Evolutionary conservation across 345 rosid species (phyloP).

Genomic region (Brassica rapa): DNA sequence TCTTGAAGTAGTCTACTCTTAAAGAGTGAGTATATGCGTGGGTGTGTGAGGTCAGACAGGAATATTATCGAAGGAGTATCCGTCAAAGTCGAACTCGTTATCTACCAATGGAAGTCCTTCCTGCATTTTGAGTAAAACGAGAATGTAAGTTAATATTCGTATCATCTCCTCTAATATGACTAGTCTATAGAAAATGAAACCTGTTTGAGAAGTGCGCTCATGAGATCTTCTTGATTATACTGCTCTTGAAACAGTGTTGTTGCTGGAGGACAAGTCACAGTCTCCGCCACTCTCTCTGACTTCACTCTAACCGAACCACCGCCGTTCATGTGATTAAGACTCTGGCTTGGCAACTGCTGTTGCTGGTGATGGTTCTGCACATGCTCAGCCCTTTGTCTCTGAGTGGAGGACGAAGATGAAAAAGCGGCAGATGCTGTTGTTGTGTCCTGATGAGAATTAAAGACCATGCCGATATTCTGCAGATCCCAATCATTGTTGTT

Average conservation of each 20-base stretch:
- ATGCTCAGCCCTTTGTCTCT: conserved; percentile 41
- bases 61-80: conserved; percentile 69
- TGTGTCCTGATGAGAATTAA: conserved; percentile 53
- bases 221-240: conserved; percentile 83
- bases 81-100: conserved; percentile 79
- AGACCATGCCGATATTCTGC: conserved; percentile 58
- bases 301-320: conserved; percentile 57
- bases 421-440: conserved; percentile 44
- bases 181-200: conserved; percentile 34
- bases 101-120: conserved; percentile 59
- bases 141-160: neutral
- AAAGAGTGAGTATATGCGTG: neutral
- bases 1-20: conserved; percentile 30
- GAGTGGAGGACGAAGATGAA: conserved; percentile 34
- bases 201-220: conserved; percentile 85
- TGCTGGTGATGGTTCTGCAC: conserved; percentile 16
- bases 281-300: conserved; percentile 61
- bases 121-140: conserved; percentile 44
- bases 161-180: neutral
- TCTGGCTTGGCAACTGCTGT: conserved; percentile 13
- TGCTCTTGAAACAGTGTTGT: conserved; percentile 55
- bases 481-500: conserved; percentile 63
- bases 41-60: conserved; percentile 43
- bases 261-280: conserved; percentile 39
- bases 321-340: conserved; percentile 23